Percentiles rank a stretch among this genome's conserved stretches.
Conservation (phyloP, 2,329 filamentous ascomycete genomes). For the Paecilomyces variotii region DNA sequence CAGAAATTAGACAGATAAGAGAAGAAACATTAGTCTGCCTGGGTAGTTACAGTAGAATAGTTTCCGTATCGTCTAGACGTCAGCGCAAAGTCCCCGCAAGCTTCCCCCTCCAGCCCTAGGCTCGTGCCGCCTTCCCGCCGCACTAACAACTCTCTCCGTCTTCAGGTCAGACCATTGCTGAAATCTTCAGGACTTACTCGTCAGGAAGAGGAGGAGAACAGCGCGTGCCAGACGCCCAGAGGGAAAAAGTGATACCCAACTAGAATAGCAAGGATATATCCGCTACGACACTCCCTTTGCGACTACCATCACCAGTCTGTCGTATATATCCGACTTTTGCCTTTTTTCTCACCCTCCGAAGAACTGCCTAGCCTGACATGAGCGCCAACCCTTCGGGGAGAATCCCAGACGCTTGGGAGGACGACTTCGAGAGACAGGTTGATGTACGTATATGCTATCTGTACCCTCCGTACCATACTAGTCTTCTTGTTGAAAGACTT, state of each 20-base stretch:
- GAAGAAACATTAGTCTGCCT: too few species aligned
- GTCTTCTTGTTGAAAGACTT: neutral
- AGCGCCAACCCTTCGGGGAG: constrained; percentile 40
- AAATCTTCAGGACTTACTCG: neutral
- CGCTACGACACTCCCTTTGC: neutral
- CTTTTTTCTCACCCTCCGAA: neutral
- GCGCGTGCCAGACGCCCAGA: neutral
- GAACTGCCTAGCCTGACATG: constrained; percentile 19
- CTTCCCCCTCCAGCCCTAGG: neutral
- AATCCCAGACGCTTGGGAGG: constrained; percentile 76
- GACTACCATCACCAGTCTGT: neutral
- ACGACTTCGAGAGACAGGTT: constrained; percentile 78
- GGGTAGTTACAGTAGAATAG: too few species aligned
- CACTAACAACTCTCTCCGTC: constrained; percentile 1
- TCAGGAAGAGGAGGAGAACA: neutral
- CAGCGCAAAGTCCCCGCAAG: neutral
- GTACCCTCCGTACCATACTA: neutral
- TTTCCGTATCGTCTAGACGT: neutral
- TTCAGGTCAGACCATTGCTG: neutral
- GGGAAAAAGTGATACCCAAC: neutral
- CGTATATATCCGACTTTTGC: neutral
- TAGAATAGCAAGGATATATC: neutral
- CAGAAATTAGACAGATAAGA: too few species aligned
- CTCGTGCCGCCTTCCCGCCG: neutral
- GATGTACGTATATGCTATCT: constrained; percentile 46